Evolutionary conservation across 139 green algal species (phyloP), one percentile per base, ranked within the genome.

Genomic region (Chlamydomonas sp.): DNA sequence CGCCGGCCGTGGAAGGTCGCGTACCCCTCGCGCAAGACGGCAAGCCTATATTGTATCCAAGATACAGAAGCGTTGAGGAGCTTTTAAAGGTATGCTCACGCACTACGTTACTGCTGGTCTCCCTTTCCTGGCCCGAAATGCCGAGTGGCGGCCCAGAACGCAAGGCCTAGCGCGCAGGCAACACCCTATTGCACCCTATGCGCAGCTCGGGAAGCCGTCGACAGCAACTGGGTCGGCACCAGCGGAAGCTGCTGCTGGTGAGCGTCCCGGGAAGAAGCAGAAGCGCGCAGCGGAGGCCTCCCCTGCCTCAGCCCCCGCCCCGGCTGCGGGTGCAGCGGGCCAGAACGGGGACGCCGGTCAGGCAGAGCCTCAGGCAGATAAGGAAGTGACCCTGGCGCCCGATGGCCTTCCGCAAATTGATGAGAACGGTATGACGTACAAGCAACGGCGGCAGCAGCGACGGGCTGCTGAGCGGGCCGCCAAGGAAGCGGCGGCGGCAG

Each of bases 341-440:
- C 18, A 6, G 1, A 2, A 15, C 72, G 6, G 60, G n/a, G 83
- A 59, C 14, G 73, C 4, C 59, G 74, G n/a, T 17, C 10, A 60
- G 57, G 67, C 66, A 3, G 15, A 20, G 17, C 69, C 73, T 1
- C 63, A 16, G 10, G 79, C 64, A 7, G 17, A 86, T 16, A 15
- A 8, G 7, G 71, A 10, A 0, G 1, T n/a, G 2, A 63, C 17
- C 31, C 8, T 60, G n/a, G 5, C 0, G 0, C 17, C 10, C 20
- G 79, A 86, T 57, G 78, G 78, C 63, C 72, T 60, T 14, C 4
- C 5, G 1, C 62, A 20, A 0, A 31, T 87, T 8, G 83, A 49
- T 5, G 83, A 87, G 16, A 73, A 87, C 62, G 83, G 83, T 2
- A 5, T 87, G 62, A 87, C 83, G 1, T 87, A 87, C 83, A 87